A percentile compares a stretch with the other conserved stretches of the same genome.
These are phyloP conservation scores for Amaranthus cruentus DNA, from an alignment of 148 eudicot species.

Conservation along the genomic window DNA sequence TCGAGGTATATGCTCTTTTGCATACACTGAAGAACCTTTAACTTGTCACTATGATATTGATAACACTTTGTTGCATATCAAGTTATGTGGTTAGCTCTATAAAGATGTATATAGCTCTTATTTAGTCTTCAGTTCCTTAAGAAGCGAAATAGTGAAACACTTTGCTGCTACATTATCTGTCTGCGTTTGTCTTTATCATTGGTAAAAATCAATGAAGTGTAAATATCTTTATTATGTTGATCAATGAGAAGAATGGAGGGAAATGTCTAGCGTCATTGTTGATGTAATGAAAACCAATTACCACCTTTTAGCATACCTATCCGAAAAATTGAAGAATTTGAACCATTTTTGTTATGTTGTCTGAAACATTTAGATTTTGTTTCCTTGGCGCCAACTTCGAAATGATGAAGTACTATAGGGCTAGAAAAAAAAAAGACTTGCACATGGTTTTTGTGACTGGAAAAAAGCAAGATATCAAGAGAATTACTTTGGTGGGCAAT, in stretches of 20 bases:
- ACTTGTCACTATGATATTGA: neutral
- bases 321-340: neutral
- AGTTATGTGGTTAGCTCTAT: neutral
- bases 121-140: neutral
- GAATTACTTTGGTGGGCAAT: too few species aligned
- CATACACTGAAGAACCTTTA: neutral
- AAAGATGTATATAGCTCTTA: neutral
- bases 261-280: neutral
- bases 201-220: neutral
- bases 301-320: conserved; percentile 2
- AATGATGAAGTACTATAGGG: neutral
- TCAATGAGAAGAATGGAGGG: conserved; percentile 5
- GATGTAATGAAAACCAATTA: conserved; percentile 5
- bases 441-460: too few species aligned
- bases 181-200: neutral
- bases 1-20: conserved; percentile 49
- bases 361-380: conserved; percentile 1
- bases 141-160: neutral
- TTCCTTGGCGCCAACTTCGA: neutral
- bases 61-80: neutral
- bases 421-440: too few species aligned
- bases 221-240: conserved; percentile 1
- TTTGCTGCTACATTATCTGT: neutral
- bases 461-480: too few species aligned
- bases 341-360: neutral